A percentile compares a stretch with the other conserved stretches of the same genome.
These are phyloP conservation scores for Hemisphaericaspora xylanilytica DNA, from an alignment of 1,139 yeast genomes.

Conservation along the genomic window DNA sequence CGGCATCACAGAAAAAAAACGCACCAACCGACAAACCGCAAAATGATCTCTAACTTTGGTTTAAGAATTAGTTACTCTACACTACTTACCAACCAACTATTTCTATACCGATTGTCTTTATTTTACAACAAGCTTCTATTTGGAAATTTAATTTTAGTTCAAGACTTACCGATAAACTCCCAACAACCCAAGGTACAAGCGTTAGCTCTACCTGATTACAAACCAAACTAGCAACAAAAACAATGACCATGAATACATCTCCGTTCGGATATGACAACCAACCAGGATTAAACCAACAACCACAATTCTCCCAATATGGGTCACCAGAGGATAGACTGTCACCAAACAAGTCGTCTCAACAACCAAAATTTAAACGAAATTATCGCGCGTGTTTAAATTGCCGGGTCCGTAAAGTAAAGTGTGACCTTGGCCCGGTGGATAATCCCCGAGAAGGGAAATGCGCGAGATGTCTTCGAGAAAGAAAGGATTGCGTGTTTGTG, in stretches of 20 bases:
- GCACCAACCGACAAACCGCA: too few relatives aligned
- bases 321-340: constrained; percentile 1
- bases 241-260: background rate
- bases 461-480: constrained; percentile 76
- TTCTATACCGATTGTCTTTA: too few relatives aligned
- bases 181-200: background rate
- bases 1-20: constrained; percentile 4
- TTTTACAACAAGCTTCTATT: too few relatives aligned
- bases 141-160: too few relatives aligned
- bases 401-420: constrained; percentile 75
- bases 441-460: constrained; percentile 81
- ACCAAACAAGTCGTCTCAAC: constrained; percentile 1
- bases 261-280: background rate
- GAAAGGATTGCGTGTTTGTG: constrained; percentile 77
- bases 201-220: background rate
- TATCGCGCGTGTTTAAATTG: constrained; percentile 86
- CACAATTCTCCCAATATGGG: background rate
- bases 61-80: too few relatives aligned
- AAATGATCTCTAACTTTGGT: too few relatives aligned
- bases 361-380: constrained; percentile 50
- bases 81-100: too few relatives aligned
- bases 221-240: background rate
- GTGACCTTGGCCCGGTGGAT: constrained; percentile 77
- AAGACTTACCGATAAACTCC: too few relatives aligned
- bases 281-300: background rate